Base-by-base conservation (phyloP, 2,329 filamentous ascomycete genomes). In the Domatiomyces catenatus region DNA sequence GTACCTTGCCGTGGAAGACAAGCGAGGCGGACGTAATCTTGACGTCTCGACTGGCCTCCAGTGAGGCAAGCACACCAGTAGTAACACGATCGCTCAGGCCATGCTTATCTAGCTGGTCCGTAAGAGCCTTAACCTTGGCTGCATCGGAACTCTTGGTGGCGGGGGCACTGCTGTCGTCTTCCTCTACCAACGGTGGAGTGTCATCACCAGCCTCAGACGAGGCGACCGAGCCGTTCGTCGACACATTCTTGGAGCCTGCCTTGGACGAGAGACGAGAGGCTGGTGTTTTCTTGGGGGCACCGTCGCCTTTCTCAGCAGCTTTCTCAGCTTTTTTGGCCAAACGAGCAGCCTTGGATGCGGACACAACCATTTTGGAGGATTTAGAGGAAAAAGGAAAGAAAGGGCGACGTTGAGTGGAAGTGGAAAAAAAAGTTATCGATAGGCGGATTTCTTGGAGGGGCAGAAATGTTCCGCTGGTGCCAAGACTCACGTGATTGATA, bases 71-170 rank as follows among this genome's bases (percentile, higher is more conserved):
- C 51, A 98, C 92, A 79, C 92, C 92, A 54, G 92, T 98, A 54
- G 93, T 98, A 68, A 98, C 92, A 69, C 92, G 85, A 71, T 98
- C 92, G 12, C 92, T 96, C 58, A 98, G 77, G 64, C 92, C 92
- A 67, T 94, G 80, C 73, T 94, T 86, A 73, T 98, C 92, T 77
- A 94, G 84, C 74, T 98, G 93, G 50, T 89, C 76, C 44, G 85
- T 82, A 59, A 98, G 77, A 67, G 88, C 88, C 74, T 88, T 84
- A 58, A 95, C 82, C 65, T 84, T 83, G 59, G 84, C 81, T 68
- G 83, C 71, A 74, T 90, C 86, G 60, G 81, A 79, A 61, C 75
- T 77, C 53, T 80, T 75, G 59, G 81, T 86, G 53, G 83, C 83
- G 57, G 83, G 78, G 61, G 77, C 76, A 44, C 72, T 68, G 50